Conservation (phyloP, 2,329 filamentous ascomycete species). For the Intubia oerlemansii region DNA sequence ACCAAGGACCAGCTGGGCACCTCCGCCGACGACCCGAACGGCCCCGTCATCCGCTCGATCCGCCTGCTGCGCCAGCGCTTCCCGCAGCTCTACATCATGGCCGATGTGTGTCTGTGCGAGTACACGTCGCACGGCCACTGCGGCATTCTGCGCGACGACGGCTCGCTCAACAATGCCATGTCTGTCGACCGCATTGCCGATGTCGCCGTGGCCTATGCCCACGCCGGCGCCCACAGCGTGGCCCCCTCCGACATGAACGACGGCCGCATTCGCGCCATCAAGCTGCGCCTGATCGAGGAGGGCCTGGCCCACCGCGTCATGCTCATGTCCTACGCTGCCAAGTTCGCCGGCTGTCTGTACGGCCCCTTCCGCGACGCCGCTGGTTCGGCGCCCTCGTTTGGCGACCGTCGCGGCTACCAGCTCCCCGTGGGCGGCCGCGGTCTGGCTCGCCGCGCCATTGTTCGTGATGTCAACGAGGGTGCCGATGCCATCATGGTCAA, state of each 20-base stretch:
- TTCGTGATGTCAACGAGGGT: conserved; percentile 76
- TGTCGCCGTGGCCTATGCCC: conserved; percentile 94
- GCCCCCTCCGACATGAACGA: conserved; percentile 99
- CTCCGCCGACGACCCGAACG: conserved; percentile 76
- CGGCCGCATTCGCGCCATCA: conserved; percentile 89
- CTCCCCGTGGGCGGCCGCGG: conserved; percentile 82
- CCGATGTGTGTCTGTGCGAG: conserved; percentile 93
- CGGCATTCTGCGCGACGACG: conserved; percentile 84
- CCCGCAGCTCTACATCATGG: conserved; percentile 75
- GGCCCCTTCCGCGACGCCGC: conserved; percentile 94
- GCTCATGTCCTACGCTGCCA: conserved; percentile 95
- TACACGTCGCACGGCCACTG: conserved; percentile 98
- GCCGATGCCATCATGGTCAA: conserved; percentile 99
- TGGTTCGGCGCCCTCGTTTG: conserved; percentile 75
- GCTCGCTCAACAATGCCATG: conserved; percentile 75
- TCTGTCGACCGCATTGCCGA: conserved; percentile 90
- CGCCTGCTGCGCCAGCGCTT: conserved; percentile 67
- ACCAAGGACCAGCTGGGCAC: conserved; percentile 85
- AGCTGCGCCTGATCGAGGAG: conserved; percentile 89
- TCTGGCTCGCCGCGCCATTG: conserved; percentile 74
- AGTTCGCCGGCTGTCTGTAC: conserved; percentile 92
- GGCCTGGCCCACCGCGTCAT: conserved; percentile 80
- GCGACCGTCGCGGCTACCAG: conserved; percentile 92
- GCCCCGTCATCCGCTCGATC: conserved; percentile 77
- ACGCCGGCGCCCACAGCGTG: conserved; percentile 87